Base-by-base conservation (phyloP, 805 yeast species). In the Candida quercuum region DNA sequence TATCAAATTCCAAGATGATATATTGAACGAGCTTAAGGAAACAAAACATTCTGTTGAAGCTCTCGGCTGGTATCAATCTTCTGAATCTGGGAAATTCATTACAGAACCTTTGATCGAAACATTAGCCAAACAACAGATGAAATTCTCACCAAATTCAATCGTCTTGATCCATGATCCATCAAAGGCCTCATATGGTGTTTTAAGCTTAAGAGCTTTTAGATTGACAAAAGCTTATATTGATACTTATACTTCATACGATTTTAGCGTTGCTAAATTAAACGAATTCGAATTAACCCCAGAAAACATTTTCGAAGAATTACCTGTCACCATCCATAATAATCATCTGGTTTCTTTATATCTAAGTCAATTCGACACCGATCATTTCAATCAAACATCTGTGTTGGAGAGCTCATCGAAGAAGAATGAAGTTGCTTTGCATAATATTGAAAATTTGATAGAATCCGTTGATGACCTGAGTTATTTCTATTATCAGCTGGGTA, bases 61-160 rank as follows among this genome's bases (percentile, higher is more conserved):
- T 42, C 74, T 80, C 45, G 96, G 96, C 24, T 86, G 89, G 87
- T 86, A 84, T 64, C 76, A 85, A 55, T 69, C 82, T 31, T 71
- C 87, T 21, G 64, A 68, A 36, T 72, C 83, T 28, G 93, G 93
- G 32, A 78, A 78, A 56, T 79, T 78, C 55, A 74, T 80, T 52
- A 77, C 79, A 42, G 71, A 74, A 38, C 75, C 76, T 38, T 67
- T 84, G 36, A 69, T 87, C 21, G 95, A 86, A 50, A 71, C 78
- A 28, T 69, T 86, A 64, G 74, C 78, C 32, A 74, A 74, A 42
- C 76, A 75, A 55, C 93, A 85, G 62, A 57, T 72, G 45, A 59
- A 61, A 46, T 67, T 67, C 55, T 73, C 75, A 52, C 66, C 74
- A 35, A 68, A 69, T 47, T 51, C 70, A 12, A 66, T 83, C 13